These are phyloP conservation scores for Colletotrichum sp. DNA, from an alignment of 2,329 filamentous ascomycete genomes.

Conservation along the genomic window DNA sequence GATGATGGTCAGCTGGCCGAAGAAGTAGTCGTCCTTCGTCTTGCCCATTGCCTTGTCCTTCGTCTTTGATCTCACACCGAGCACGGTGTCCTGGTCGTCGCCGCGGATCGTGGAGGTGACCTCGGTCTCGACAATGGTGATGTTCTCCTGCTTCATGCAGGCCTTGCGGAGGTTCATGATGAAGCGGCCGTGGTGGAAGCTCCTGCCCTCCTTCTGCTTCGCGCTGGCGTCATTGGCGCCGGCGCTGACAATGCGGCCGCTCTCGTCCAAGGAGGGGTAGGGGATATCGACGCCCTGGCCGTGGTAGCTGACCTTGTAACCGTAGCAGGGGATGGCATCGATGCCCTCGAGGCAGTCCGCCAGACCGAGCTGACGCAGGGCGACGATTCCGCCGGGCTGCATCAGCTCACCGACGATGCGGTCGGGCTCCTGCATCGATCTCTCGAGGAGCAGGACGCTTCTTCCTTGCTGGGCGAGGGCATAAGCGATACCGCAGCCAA, in stretches of 20 bases:
- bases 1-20: conserved; percentile 85
- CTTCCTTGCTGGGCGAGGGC: conserved; percentile 88
- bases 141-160: conserved; percentile 77
- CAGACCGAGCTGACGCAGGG: conserved; percentile 81
- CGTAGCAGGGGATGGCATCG: conserved; percentile 81
- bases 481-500: conserved; percentile 86
- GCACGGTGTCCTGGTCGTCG: conserved; percentile 70
- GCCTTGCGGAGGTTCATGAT: conserved; percentile 81
- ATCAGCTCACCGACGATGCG: conserved; percentile 95
- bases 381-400: conserved; percentile 87
- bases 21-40: conserved; percentile 77
- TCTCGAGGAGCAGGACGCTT: conserved; percentile 88
- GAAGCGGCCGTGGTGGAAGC: conserved; percentile 95
- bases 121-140: conserved; percentile 90
- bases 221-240: conserved; percentile 15
- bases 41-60: conserved; percentile 58
- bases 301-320: conserved; percentile 88
- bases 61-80: conserved; percentile 82
- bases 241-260: conserved; percentile 32
- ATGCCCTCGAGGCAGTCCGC: conserved; percentile 85
- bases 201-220: conserved; percentile 66
- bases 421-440: conserved; percentile 88
- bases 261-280: conserved; percentile 71
- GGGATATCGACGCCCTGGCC: conserved; percentile 75
- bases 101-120: conserved; percentile 77